These are phyloP conservation scores for Citrullus colocynthis DNA, from an alignment of 306 rosid species.

Conservation along the genomic window DNA sequence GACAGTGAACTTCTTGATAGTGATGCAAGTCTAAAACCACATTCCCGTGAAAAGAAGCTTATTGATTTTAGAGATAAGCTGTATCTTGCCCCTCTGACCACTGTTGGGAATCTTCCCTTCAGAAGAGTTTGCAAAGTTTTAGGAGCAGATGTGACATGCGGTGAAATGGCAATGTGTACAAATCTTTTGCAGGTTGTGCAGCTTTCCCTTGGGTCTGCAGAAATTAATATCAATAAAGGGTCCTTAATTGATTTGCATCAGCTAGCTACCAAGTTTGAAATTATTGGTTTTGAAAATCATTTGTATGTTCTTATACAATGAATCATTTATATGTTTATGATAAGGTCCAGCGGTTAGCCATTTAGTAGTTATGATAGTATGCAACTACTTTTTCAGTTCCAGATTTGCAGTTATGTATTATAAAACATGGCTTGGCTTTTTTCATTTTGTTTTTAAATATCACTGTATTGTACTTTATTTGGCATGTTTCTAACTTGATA, in stretches of 20 bases:
- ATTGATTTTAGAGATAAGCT: conserved; percentile 77
- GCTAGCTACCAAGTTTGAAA: background rate
- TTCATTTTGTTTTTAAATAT: background rate
- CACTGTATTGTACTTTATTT: background rate
- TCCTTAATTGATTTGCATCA: background rate
- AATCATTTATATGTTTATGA: background rate
- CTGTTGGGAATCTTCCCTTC: conserved; percentile 96
- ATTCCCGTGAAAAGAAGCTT: conserved; percentile 74
- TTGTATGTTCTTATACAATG: background rate
- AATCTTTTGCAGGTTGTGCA: conserved; percentile 76
- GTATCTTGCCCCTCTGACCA: conserved; percentile 93
- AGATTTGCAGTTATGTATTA: background rate
- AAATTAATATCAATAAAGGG: background rate
- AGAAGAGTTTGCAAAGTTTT: conserved; percentile 90
- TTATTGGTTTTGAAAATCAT: background rate
- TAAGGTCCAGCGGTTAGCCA: background rate
- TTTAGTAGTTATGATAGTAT: background rate
- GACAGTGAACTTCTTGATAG: conserved; percentile 29
- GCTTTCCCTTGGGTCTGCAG: conserved; percentile 4
- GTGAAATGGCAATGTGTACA: conserved; percentile 98
- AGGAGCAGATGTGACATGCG: conserved; percentile 86
- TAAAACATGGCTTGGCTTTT: background rate
- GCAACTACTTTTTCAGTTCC: background rate
- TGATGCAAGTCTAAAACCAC: conserved; percentile 49
- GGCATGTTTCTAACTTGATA: background rate